Conservation (phyloP, 2,329 filamentous ascomycete species). For the Ascochyta fabae region DNA sequence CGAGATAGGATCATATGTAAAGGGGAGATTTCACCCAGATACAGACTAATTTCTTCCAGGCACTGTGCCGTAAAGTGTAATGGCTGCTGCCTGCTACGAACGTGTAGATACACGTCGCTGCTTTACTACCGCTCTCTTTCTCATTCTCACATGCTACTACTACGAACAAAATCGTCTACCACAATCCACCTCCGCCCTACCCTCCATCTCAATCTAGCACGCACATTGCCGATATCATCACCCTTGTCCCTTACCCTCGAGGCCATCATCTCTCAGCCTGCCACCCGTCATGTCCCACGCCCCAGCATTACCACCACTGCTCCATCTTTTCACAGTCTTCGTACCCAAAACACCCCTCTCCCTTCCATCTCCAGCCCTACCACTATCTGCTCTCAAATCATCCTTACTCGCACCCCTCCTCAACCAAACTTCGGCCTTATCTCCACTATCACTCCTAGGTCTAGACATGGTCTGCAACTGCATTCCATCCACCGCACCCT, state of each 20-base stretch:
- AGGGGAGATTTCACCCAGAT: neutral
- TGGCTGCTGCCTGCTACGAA: neutral
- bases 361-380: neutral
- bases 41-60: neutral
- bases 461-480: conserved; percentile 2
- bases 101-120: neutral
- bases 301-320: neutral
- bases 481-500: neutral
- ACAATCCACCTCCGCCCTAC: neutral
- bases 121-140: neutral
- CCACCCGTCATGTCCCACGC: neutral
- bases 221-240: neutral
- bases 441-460: conserved; percentile 21
- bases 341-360: neutral
- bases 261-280: neutral
- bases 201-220: neutral
- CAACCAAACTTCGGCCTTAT: conserved; percentile 27
- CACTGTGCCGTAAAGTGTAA: neutral
- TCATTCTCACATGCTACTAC: too few species aligned
- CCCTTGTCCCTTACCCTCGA: neutral
- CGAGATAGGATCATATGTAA: neutral
- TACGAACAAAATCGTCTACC: neutral
- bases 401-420: conserved; percentile 3
- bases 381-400: neutral
- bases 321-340: neutral